Evolutionary conservation across 495 filamentous ascomycete genomes (phyloP).

Genomic region (Jackrogersella minutella): DNA sequence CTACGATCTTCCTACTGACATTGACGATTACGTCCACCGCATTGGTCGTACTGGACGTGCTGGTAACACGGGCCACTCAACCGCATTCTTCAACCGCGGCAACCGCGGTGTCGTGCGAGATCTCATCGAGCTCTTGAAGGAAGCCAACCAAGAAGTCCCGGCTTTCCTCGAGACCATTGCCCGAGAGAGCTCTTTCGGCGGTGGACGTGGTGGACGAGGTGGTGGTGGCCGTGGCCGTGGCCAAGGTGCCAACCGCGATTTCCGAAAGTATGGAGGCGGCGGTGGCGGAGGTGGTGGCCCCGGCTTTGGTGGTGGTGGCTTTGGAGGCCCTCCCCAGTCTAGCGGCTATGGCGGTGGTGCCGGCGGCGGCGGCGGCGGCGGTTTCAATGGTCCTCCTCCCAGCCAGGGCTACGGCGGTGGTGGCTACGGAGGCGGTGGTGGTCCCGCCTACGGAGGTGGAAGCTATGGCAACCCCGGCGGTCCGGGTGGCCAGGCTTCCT

Average conservation of each 20-base stretch:
- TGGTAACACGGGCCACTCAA: constrained; percentile 97
- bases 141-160: constrained; percentile 96
- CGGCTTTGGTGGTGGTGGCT: constrained; percentile 53
- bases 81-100: constrained; percentile 99
- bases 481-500: constrained; percentile 81
- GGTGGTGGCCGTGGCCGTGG: constrained; percentile 73
- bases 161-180: constrained; percentile 94
- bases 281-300: constrained; percentile 56
- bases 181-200: constrained; percentile 80
- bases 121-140: constrained; percentile 93
- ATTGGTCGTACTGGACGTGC: constrained; percentile 99
- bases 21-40: constrained; percentile 98
- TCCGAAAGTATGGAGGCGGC: constrained; percentile 78
- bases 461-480: constrained; percentile 88
- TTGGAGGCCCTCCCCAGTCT: constrained; percentile 54
- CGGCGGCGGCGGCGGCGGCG: constrained; percentile 57
- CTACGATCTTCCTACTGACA: constrained; percentile 98
- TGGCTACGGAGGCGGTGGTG: constrained; percentile 42
- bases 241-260: constrained; percentile 79
- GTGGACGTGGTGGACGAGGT: constrained; percentile 68
- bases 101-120: constrained; percentile 97
- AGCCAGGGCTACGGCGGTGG: constrained; percentile 66
- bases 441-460: constrained; percentile 57
- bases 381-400: constrained; percentile 59
- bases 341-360: constrained; percentile 47